Conservation (phyloP, 495 filamentous ascomycete species). For the Xylaria bambusicola region DNA sequence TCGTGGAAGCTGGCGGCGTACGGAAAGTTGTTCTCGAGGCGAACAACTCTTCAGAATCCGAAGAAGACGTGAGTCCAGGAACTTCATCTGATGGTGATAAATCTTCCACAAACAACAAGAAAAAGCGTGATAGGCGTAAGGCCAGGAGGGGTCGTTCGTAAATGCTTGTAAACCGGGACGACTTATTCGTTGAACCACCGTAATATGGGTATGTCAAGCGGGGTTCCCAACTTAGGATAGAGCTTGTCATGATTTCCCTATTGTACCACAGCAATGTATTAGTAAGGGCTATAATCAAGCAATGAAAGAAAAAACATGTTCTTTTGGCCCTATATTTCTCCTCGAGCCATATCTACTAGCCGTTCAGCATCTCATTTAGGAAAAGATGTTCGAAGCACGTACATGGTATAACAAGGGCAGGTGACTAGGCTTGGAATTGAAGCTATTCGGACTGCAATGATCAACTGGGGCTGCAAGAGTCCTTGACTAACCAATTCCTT, state of each 20-base stretch:
- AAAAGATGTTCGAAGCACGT: too few species aligned
- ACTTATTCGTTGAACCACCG: too few species aligned
- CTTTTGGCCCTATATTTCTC: too few species aligned
- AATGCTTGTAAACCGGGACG: constrained; percentile 3
- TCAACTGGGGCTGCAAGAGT: too few species aligned
- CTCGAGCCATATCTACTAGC: too few species aligned
- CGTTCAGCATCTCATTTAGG: too few species aligned
- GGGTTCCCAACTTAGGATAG: neutral
- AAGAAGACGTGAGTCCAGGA: constrained; percentile 15
- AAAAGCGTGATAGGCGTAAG: constrained; percentile 43
- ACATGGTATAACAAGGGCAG: too few species aligned
- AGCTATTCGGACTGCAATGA: too few species aligned
- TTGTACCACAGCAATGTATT: too few species aligned
- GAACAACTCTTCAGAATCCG: constrained; percentile 51
- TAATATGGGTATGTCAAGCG: too few species aligned
- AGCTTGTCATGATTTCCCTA: neutral
- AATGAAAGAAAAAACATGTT: neutral
- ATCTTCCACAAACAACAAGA: constrained; percentile 32
- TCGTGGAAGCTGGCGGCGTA: constrained; percentile 77
- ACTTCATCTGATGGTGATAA: constrained; percentile 14
- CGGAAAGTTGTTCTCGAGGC: constrained; percentile 84
- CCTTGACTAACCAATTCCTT: too few species aligned
- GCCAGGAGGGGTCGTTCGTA: constrained; percentile 45
- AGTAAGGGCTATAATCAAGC: neutral
- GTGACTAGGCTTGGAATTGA: too few species aligned